These are phyloP conservation scores for Mycena floridula DNA, from an alignment of 768 basidiomycete genomes.

Conservation along the genomic window DNA sequence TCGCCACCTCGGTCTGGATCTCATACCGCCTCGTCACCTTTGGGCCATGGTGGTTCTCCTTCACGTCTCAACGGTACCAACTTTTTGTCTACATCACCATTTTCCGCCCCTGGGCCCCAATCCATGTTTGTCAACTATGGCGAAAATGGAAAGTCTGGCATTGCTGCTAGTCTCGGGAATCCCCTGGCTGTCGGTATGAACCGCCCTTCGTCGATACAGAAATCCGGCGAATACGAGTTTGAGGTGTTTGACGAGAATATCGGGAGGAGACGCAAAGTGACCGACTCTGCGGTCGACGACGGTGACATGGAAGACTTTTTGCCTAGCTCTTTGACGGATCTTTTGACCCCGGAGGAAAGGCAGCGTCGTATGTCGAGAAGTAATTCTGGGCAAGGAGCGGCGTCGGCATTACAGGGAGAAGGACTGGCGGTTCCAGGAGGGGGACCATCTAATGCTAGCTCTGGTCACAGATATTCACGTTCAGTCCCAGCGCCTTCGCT, in stretches of 20 bases:
- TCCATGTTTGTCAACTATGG: constrained; percentile 42
- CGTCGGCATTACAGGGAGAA: constrained; percentile 11
- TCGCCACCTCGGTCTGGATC: constrained; percentile 58
- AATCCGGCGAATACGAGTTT: constrained; percentile 1
- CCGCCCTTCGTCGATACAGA: too few relatives aligned
- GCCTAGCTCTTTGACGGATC: constrained; percentile 81
- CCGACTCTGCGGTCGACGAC: constrained; percentile 38
- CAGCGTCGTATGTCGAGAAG: constrained; percentile 76
- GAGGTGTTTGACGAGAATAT: neutral
- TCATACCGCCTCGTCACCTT: constrained; percentile 17
- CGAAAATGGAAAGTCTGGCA: constrained; percentile 36
- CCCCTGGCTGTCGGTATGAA: constrained; percentile 39
- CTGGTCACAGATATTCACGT: constrained; percentile 71
- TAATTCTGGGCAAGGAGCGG: constrained; percentile 37
- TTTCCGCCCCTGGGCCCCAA: constrained; percentile 68
- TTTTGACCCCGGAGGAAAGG: constrained; percentile 85
- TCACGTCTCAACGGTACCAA: constrained; percentile 38
- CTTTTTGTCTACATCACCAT: constrained; percentile 59
- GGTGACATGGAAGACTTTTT: constrained; percentile 87
- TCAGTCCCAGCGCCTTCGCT: constrained; percentile 77
- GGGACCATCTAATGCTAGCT: constrained; percentile 15
- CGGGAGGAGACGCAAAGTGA: constrained; percentile 16
- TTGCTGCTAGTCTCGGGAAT: constrained; percentile 60
- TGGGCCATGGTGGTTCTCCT: constrained; percentile 43
- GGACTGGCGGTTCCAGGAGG: constrained; percentile 14